A percentile compares a stretch with the other conserved stretches of the same genome.
Conservation (phyloP, 495 filamentous ascomycete genomes). For the Letharia columbiana region DNA sequence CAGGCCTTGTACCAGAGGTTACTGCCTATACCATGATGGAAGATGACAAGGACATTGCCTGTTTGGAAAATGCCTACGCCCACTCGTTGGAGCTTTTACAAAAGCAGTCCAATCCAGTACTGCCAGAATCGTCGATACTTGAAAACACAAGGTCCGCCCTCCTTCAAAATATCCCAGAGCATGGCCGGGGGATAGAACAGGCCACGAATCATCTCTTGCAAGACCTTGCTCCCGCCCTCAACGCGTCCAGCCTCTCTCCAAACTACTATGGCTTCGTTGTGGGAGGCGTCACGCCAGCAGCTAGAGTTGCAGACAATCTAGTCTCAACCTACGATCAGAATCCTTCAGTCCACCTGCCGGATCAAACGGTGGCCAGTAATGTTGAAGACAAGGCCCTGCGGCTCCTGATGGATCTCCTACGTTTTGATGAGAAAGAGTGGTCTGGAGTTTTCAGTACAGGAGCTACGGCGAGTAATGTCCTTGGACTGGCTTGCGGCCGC, state of each 20-base stretch:
- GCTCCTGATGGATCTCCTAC: constrained; percentile 60
- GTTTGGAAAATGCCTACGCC: constrained; percentile 7
- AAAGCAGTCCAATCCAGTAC: not conserved
- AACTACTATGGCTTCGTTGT: constrained; percentile 87
- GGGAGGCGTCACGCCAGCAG: constrained; percentile 72
- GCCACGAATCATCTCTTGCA: constrained; percentile 45
- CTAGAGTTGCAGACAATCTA: constrained; percentile 72
- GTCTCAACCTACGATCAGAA: constrained; percentile 75
- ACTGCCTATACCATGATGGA: constrained; percentile 3
- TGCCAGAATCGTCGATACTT: constrained; percentile 7
- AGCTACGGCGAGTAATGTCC: constrained; percentile 75
- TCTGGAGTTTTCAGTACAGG: constrained; percentile 76
- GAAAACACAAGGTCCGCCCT: constrained; percentile 20
- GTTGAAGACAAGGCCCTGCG: constrained; percentile 64
- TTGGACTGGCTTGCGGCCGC: constrained; percentile 70
- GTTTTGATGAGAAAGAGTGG: constrained; percentile 45
- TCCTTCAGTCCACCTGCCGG: constrained; percentile 72
- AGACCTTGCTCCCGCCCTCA: constrained; percentile 59
- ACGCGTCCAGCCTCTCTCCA: constrained; percentile 49
- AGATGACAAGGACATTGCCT: constrained; percentile 3
- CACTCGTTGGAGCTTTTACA: constrained; percentile 6
- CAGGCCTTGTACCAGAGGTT: too few species aligned
- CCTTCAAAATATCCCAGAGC: constrained; percentile 32
- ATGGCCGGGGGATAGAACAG: constrained; percentile 39
- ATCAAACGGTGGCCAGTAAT: constrained; percentile 61